Percentiles rank a stretch among this genome's conserved stretches.
These are phyloP conservation scores for Chrysanthemum makinoi DNA, from an alignment of 129 eudicot species.

Conservation along the genomic window DNA sequence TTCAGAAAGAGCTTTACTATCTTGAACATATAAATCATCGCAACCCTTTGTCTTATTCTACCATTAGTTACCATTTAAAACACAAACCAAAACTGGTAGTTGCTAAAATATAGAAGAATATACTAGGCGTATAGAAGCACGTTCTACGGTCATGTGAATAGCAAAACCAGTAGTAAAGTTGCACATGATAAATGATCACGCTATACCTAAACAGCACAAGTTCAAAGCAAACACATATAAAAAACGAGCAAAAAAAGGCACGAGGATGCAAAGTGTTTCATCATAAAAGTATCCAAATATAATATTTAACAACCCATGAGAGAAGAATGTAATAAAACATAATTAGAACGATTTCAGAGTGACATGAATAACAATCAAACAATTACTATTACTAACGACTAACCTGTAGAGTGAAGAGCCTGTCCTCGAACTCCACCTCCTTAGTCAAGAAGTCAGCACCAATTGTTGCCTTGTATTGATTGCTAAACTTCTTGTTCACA, in stretches of 20 bases:
- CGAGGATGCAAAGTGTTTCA: neutral
- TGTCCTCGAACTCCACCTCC: slow-evolving; percentile 94
- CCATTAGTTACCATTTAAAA: neutral
- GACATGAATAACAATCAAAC: neutral
- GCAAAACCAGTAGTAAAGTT: too few species aligned
- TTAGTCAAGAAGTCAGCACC: slow-evolving; percentile 99
- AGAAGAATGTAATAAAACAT: slow-evolving; percentile 3
- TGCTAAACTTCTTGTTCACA: slow-evolving; percentile 94
- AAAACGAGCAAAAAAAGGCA: neutral
- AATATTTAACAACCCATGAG: neutral
- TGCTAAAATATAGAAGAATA: neutral
- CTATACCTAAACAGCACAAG: neutral
- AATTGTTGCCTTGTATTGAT: slow-evolving; percentile 95
- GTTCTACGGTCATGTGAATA: too few species aligned
- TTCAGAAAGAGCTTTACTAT: neutral
- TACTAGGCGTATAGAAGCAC: too few species aligned
- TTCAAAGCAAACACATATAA: neutral
- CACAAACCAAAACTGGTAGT: neutral
- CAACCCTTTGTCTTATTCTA: neutral
- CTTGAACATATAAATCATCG: neutral
- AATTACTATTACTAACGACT: slow-evolving; percentile 17
- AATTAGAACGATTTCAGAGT: neutral
- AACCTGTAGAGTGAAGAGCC: slow-evolving; percentile 98
- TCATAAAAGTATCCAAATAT: neutral
- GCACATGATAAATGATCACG: too few species aligned